These are phyloP conservation scores for Solanum ahanhuiri DNA, from an alignment of 257 asterid genomes.

Conservation along the genomic window DNA sequence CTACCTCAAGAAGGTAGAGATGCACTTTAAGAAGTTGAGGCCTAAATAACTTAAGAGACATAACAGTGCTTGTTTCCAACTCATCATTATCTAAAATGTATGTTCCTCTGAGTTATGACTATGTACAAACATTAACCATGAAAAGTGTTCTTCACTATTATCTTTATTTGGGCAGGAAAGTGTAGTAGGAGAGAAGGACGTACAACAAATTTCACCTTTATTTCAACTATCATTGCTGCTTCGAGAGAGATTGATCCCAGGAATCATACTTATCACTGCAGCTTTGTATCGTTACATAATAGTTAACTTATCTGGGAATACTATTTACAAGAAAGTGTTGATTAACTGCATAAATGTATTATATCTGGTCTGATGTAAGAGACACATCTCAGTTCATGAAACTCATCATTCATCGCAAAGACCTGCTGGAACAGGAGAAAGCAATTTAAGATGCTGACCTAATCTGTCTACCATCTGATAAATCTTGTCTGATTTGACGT, in stretches of 20 bases:
- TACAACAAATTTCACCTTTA: neutral
- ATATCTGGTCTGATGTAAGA: neutral
- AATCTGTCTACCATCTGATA: conserved; percentile 40
- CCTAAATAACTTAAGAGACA: neutral
- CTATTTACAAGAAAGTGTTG: neutral
- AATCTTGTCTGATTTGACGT: conserved; percentile 46
- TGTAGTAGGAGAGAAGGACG: neutral
- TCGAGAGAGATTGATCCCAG: neutral
- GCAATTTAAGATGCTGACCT: conserved; percentile 42
- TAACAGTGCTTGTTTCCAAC: neutral
- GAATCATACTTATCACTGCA: neutral
- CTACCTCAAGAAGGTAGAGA: neutral
- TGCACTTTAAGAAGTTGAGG: neutral
- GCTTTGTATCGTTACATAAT: neutral
- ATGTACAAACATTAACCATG: neutral
- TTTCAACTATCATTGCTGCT: neutral
- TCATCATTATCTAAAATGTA: neutral
- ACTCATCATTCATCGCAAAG: conserved; percentile 1
- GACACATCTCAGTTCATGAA: neutral
- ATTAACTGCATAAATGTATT: neutral
- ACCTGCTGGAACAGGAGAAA: conserved; percentile 13
- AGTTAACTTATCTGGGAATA: neutral
- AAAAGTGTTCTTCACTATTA: neutral
- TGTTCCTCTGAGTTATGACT: neutral
- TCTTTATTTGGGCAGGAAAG: neutral